phyloP scores from a whole-genome alignment of 257 asterid genomes.

The Hygrophila difformis region DNA sequence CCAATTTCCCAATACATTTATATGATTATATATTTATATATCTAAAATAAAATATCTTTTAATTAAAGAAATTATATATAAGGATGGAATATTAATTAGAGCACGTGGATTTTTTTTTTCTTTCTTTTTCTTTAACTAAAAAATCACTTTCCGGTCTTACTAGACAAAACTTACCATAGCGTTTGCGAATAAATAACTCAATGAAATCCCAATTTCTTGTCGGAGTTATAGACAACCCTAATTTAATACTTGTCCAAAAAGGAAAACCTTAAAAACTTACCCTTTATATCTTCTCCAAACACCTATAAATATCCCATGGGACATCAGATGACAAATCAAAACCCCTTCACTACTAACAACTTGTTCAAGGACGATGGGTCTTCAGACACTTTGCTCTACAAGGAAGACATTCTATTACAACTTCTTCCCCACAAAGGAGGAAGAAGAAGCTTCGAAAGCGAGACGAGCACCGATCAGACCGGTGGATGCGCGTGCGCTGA shows the following conservation, averaged over 20 bases:
- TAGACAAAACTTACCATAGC: background rate
- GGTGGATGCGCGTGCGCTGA: background rate
- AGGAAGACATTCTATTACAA: constrained; percentile 11
- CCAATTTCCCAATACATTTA: too few relatives aligned
- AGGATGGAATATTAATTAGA: too few relatives aligned
- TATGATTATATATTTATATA: too few relatives aligned
- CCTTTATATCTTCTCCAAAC: background rate
- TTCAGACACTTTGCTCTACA: background rate
- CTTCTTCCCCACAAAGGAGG: constrained; percentile 9
- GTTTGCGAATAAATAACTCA: background rate
- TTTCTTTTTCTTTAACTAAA: too few relatives aligned
- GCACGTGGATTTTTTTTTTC: too few relatives aligned
- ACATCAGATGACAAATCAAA: background rate
- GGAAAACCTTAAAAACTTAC: background rate
- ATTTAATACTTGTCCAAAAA: background rate
- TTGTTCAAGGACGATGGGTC: background rate
- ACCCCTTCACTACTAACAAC: background rate
- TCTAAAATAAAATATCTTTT: too few relatives aligned
- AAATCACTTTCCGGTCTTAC: too few relatives aligned
- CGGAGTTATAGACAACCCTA: background rate
- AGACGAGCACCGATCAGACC: background rate
- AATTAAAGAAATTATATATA: too few relatives aligned
- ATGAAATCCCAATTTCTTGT: background rate
- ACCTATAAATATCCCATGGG: constrained; percentile 3
- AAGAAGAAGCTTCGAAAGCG: background rate